Evolutionary conservation across 768 basidiomycete genomes (phyloP).

Genomic region (Rhizopogon vesiculosus): DNA sequence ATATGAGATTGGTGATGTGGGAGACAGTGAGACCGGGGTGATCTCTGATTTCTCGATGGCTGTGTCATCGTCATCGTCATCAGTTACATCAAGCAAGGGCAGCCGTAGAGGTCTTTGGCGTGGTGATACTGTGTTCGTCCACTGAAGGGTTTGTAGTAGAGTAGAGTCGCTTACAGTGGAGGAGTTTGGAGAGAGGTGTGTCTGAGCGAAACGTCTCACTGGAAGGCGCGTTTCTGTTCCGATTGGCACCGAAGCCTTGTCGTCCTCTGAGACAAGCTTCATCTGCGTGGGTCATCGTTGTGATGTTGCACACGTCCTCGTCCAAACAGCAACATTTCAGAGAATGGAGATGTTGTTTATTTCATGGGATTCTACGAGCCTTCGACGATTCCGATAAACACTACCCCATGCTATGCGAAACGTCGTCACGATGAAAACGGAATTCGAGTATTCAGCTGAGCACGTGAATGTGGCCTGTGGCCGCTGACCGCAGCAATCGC

Average conservation of each 20-base stretch:
- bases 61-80: neutral
- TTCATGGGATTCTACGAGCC: too few species aligned
- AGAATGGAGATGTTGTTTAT: too few species aligned
- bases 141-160: too few species aligned
- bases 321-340: neutral
- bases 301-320: neutral
- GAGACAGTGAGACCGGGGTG: neutral
- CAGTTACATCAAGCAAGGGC: neutral
- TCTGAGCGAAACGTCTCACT: neutral
- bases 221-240: slow-evolving; percentile 18
- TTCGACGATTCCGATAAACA: too few species aligned
- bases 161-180: too few species aligned
- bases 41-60: neutral
- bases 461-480: too few species aligned
- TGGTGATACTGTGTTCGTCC: too few species aligned
- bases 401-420: too few species aligned
- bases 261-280: slow-evolving; percentile 10
- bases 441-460: too few species aligned
- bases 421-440: too few species aligned
- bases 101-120: neutral
- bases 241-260: slow-evolving; percentile 5
- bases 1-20: neutral
- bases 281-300: neutral
- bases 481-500: too few species aligned
- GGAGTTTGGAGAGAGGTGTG: too few species aligned